Evolutionary conservation across 306 rosid genomes (phyloP), one percentile per base, ranked within the genome.

Genomic region (Mimosa pudica): DNA sequence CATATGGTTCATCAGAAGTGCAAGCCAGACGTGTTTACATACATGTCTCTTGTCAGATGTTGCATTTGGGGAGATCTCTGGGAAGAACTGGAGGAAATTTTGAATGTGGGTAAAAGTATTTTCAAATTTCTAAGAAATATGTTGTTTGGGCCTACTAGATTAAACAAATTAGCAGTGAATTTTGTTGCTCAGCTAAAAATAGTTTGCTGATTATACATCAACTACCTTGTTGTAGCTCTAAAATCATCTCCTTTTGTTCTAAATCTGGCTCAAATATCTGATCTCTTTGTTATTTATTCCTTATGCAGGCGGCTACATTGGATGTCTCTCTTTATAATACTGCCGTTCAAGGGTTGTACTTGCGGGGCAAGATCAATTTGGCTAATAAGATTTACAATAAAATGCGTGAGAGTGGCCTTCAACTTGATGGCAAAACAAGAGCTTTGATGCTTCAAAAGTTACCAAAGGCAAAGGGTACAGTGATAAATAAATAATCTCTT

Each of bases 321-420:
- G 83, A 88, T 77, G 87, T 84, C 8, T 78, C 94, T 32, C 87
- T 95, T 7, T 95, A 90, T 80, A 91, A 95, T 75, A 90, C 92
- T 36, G 95, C 71, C 24, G 64, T 92, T 77, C 98, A 95, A 80
- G 98, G 95, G 83, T 75, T 91, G 96, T 91, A 92, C 89, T 87
- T 91, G 33, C 77, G 86, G 64, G 80, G 93, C 68, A 89, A 90
- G 80, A 79, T 69, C 30, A 84, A 90, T 46, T 79, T 75, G 49
- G 94, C 94, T 10, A 91, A 89, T 72, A 88, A 88, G 85, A 84
- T 89, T 46, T 90, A 91, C 65, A 5, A 24, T 12, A 88, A 86
- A 72, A 91, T 95, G 98, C 86, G 83, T 0, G 75, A 90, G 57
- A 58, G 38, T 1, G 82, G 83, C 77, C 86, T 95, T 73, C 90